Conservation (phyloP, 2,329 filamentous ascomycete species). For the Neofusicoccum sp. region DNA sequence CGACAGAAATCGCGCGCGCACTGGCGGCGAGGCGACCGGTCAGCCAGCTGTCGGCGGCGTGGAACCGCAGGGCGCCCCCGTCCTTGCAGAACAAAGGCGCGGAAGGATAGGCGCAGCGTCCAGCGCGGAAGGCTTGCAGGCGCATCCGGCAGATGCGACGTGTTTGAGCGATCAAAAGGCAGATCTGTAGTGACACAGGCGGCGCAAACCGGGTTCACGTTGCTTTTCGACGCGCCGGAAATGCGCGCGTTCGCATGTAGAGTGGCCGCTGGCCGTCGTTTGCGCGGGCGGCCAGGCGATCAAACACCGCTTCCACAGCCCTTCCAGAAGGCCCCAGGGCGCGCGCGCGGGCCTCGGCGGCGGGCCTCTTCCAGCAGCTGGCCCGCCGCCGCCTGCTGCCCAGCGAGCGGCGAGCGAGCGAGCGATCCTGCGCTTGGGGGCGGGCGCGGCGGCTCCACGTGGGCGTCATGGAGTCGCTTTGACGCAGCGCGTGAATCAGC, state of each 20-base stretch:
- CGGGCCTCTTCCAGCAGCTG: constrained; percentile 5
- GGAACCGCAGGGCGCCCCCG: neutral
- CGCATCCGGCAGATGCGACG: constrained; percentile 21
- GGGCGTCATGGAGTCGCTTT: constrained; percentile 21
- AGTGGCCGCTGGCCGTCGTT: constrained; percentile 11
- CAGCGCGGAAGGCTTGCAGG: constrained; percentile 20
- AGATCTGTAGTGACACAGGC: constrained; percentile 14
- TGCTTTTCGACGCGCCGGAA: constrained; percentile 15
- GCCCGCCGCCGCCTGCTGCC: constrained; percentile 6
- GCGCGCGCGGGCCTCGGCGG: constrained; percentile 1
- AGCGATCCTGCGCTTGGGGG: constrained; percentile 4
- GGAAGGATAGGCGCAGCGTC: constrained; percentile 21
- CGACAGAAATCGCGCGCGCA: constrained; percentile 8
- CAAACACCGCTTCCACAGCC: constrained; percentile 33
- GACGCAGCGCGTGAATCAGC: constrained; percentile 15
- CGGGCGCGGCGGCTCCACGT: constrained; percentile 9
- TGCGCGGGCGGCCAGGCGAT: constrained; percentile 24
- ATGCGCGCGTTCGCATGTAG: constrained; percentile 10
- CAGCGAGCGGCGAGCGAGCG: neutral
- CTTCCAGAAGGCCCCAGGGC: constrained; percentile 30
- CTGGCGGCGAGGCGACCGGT: neutral
- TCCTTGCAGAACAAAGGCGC: constrained; percentile 20
- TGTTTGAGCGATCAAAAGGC: constrained; percentile 20
- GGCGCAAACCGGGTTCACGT: constrained; percentile 19
- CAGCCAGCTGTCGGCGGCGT: constrained; percentile 1